Conservation (phyloP, 352 stramenopile genomes). For the Globisporangium megalacanthum region DNA sequence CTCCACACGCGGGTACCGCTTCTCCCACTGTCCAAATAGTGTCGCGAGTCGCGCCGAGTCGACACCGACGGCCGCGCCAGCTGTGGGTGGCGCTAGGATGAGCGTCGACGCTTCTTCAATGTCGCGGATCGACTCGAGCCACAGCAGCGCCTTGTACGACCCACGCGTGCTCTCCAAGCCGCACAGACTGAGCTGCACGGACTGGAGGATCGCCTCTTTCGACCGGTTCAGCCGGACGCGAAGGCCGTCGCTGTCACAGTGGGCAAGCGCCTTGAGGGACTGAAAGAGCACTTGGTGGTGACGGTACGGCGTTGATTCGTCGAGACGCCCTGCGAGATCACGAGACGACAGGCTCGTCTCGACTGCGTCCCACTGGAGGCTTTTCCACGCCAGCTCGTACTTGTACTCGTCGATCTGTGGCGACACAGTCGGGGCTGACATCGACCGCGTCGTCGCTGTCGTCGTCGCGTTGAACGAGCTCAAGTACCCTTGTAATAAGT, state of each 20-base stretch:
- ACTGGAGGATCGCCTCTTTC: conserved; percentile 48
- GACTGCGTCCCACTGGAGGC: conserved; percentile 63
- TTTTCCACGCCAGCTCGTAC: conserved; percentile 79
- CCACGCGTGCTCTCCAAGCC: conserved; percentile 69
- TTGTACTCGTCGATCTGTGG: conserved; percentile 42
- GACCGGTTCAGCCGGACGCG: conserved; percentile 23
- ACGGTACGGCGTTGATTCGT: conserved; percentile 18
- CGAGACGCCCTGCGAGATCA: background rate
- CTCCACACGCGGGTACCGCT: conserved; percentile 29
- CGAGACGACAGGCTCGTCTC: conserved; percentile 12
- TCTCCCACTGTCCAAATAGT: conserved; percentile 42
- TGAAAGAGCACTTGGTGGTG: conserved; percentile 57
- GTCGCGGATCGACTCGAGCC: conserved; percentile 54
- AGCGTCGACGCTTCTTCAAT: conserved; percentile 42
- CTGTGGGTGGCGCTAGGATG: background rate
- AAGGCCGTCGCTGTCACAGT: conserved; percentile 43
- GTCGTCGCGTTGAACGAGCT: conserved; percentile 18
- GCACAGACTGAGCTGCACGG: conserved; percentile 49
- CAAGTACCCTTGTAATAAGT: conserved; percentile 59
- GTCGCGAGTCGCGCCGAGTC: conserved; percentile 8
- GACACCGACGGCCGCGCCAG: background rate
- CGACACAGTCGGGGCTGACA: background rate
- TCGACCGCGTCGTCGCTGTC: background rate
- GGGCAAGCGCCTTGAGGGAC: conserved; percentile 47
- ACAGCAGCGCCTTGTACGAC: conserved; percentile 41